Conservation (phyloP, 2,329 filamentous ascomycete species). For the Lecanicillium sp. region DNA sequence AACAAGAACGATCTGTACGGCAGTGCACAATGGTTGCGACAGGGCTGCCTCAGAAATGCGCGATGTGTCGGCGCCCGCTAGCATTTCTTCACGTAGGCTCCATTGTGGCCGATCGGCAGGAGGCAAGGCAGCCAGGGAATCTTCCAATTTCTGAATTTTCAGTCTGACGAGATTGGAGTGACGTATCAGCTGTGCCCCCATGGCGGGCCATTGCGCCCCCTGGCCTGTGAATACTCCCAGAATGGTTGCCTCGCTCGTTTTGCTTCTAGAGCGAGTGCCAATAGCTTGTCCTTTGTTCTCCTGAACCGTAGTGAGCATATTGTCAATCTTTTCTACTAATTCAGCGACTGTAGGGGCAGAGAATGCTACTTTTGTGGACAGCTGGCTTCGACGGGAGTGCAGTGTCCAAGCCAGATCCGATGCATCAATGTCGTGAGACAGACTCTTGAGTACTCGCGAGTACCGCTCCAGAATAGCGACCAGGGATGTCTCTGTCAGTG, state of each 20-base stretch:
- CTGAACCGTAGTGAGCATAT: neutral
- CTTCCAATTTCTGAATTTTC: constrained; percentile 9
- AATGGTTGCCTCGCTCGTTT: neutral
- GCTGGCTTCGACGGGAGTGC: neutral
- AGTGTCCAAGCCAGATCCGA: constrained; percentile 1
- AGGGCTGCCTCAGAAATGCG: constrained; percentile 11
- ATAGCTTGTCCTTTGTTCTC: neutral
- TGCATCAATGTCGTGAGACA: neutral
- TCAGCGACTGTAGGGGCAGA: neutral
- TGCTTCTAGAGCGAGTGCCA: no score
- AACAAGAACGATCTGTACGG: constrained; percentile 16
- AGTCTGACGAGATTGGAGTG: neutral
- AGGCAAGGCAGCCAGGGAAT: constrained; percentile 10
- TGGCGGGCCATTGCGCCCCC: constrained; percentile 22
- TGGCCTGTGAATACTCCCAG: constrained; percentile 22
- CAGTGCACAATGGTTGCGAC: constrained; percentile 18
- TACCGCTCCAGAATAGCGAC: neutral
- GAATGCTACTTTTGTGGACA: neutral
- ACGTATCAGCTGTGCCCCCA: constrained; percentile 14
- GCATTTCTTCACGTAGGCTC: constrained; percentile 14
- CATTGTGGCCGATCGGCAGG: constrained; percentile 13
- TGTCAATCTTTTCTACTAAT: neutral
- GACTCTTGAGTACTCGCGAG: neutral
- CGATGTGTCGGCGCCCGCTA: neutral
- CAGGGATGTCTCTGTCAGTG: neutral